phyloP scores from a whole-genome alignment of 257 asterid species.

The Jacaranda mimosifolia region DNA sequence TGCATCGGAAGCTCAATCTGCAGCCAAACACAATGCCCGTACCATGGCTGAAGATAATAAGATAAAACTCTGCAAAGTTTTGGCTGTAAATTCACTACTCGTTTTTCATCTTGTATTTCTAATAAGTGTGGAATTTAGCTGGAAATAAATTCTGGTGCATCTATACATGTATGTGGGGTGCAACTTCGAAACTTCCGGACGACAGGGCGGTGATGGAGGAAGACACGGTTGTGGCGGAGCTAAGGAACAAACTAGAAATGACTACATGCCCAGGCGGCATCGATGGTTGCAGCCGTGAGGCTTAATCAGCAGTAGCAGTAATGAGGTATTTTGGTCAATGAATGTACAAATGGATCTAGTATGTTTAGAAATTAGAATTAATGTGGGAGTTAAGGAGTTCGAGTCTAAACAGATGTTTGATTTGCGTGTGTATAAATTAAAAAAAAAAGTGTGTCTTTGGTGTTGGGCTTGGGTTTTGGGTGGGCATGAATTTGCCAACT shows the following conservation, averaged over 20 bases:
- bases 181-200: conserved; percentile 38
- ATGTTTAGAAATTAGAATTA: neutral
- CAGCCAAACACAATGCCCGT: conserved; percentile 44
- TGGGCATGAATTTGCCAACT: too few species aligned
- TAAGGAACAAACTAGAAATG: conserved; percentile 42
- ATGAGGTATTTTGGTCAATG: too few species aligned
- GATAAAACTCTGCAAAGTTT: conserved; percentile 44
- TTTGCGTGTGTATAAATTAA: too few species aligned
- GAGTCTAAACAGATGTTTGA: too few species aligned
- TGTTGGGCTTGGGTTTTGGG: too few species aligned
- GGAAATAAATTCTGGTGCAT: neutral
- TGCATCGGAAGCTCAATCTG: conserved; percentile 47
- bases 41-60: conserved; percentile 32
- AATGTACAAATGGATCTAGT: neutral
- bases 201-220: conserved; percentile 54
- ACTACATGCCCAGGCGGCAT: conserved; percentile 41
- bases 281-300: conserved; percentile 40
- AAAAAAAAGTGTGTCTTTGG: too few species aligned
- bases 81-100: conserved; percentile 32
- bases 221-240: conserved; percentile 52
- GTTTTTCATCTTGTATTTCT: too few species aligned
- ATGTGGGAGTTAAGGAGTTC: too few species aligned
- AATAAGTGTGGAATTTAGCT: too few species aligned
- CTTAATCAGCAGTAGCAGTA: conserved; percentile 28
- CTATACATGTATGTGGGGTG: too few species aligned